Evolutionary conservation across 1,139 yeast genomes (phyloP), one percentile per base, ranked within the genome.

Genomic region (Geotrichum candidum): DNA sequence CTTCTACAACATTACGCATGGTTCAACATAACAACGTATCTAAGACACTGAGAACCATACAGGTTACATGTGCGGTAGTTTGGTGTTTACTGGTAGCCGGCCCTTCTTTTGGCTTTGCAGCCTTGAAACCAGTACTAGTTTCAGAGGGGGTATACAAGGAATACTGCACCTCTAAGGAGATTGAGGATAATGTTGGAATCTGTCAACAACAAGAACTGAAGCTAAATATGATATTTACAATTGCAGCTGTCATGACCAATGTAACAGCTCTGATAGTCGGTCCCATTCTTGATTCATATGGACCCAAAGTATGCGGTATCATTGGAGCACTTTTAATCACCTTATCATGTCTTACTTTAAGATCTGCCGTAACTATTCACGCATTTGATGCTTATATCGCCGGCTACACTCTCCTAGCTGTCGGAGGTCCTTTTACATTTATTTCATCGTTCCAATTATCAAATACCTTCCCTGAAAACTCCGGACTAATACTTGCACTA

Each of bases 51-150:
- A 38, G 61, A 22, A 50, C 62, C 41, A 33, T 53, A 27, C 90
- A 86, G 71, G 79, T 86, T 13, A 61, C 71, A 6, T 88, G 96
- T 73, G 92, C 97, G 38, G 83, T 90, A 33, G 66, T 80, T 0
- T 91, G 96, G 96, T 91, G 97, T 75, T 76, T 90, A 33, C 77
- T 90, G 51, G 92, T 96, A 1, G 96, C 97, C 0, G 98, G 97
- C 1, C 91, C 96, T 0, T 86, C 90, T 7, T 92, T 91, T 78
- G 78, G 97, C 1, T 92, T 91, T 77, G 97, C 97, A 25, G 97
- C 97, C 2, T 76, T 92, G 61, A 92, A 91, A 71, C 96, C 96
- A 3, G 82, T 91, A 3, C 77, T 91, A 56, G 82, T 90, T 27
- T 74, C 79, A 9, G 92, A 91, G 71, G 90, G 91, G 1, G 84